These are phyloP conservation scores for Ophiocordyceps camponoti-rufipedis DNA, from an alignment of 2,329 filamentous ascomycete genomes.

Conservation along the genomic window DNA sequence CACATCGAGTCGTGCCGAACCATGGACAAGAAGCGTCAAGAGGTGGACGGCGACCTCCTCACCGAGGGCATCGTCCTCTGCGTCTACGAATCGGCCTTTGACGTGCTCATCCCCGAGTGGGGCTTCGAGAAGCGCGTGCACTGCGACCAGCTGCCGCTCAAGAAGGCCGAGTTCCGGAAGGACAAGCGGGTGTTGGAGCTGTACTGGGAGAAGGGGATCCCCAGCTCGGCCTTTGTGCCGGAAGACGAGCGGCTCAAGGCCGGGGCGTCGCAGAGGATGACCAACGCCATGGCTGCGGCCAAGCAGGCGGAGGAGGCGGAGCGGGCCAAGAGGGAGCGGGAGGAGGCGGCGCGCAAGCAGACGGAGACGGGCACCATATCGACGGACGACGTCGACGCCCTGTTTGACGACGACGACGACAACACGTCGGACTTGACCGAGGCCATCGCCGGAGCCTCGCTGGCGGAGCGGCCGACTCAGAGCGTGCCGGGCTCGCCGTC, in stretches of 20 bases:
- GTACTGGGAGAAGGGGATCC: conserved; percentile 99
- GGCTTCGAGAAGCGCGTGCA: conserved; percentile 99
- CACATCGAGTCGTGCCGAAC: conserved; percentile 93
- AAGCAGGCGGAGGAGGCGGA: conserved; percentile 70
- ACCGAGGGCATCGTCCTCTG: conserved; percentile 91
- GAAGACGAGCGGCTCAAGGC: conserved; percentile 92
- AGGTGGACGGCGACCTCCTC: conserved; percentile 78
- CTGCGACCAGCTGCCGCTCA: conserved; percentile 90
- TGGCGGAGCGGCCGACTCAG: conserved; percentile 79
- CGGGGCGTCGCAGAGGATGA: conserved; percentile 51
- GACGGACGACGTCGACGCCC: conserved; percentile 80
- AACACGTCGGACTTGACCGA: conserved; percentile 80
- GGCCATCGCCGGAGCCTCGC: conserved; percentile 75
- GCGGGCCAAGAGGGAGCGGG: conserved; percentile 65
- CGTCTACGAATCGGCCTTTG: conserved; percentile 96
- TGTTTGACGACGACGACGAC: conserved; percentile 78
- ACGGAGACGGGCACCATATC: conserved; percentile 91
- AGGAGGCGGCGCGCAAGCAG: conserved; percentile 81
- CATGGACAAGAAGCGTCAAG: conserved; percentile 83
- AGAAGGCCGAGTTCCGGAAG: conserved; percentile 99
- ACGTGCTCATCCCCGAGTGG: conserved; percentile 94
- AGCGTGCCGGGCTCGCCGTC: conserved; percentile 87
- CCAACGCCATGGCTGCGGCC: conserved; percentile 57
- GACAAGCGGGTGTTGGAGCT: conserved; percentile 86
- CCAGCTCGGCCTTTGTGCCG: conserved; percentile 86